Evolutionary conservation across 371 early-diverging fungal species (phyloP).

Genomic region (Rhizopus stolonifer): DNA sequence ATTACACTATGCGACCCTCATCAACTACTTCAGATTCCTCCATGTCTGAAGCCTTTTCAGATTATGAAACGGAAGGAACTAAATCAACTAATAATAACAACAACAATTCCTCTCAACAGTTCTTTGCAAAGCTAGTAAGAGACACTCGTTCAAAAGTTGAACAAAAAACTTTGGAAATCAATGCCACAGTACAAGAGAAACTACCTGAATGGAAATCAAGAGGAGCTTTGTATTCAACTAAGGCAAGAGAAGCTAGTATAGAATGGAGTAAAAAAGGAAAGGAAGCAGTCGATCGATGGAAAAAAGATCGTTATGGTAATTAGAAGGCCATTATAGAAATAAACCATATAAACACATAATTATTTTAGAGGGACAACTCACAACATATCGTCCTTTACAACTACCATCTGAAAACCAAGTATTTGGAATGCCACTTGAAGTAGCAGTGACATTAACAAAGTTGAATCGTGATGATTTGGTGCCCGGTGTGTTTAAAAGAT

Average conservation of each 20-base stretch:
- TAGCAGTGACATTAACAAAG: constrained; percentile 52
- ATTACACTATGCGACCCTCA: not conserved
- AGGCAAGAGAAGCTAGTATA: constrained; percentile 51
- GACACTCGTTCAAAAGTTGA: constrained; percentile 44
- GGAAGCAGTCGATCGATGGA: constrained; percentile 55
- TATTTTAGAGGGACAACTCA: not conserved
- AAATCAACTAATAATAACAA: constrained; percentile 1
- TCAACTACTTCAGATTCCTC: not conserved
- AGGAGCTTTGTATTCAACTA: constrained; percentile 40
- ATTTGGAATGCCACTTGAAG: constrained; percentile 58
- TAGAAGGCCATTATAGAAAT: too few relatives aligned
- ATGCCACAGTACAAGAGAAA: constrained; percentile 51
- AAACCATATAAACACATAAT: too few relatives aligned
- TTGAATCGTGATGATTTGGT: constrained; percentile 56
- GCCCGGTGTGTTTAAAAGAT: constrained; percentile 73
- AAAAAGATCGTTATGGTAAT: constrained; percentile 41
- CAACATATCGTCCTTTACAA: not conserved
- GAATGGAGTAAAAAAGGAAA: constrained; percentile 51
- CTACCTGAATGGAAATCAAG: constrained; percentile 47
- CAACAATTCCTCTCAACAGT: constrained; percentile 11
- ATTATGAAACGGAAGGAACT: not conserved
- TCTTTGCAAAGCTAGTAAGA: constrained; percentile 30
- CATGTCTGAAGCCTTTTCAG: not conserved
- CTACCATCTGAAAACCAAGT: constrained; percentile 31
- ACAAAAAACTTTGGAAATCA: constrained; percentile 41